Evolutionary conservation across 1,284 basidiomycete genomes (phyloP).

Genomic region (Cutaneotrichosporon daszewskae): DNA sequence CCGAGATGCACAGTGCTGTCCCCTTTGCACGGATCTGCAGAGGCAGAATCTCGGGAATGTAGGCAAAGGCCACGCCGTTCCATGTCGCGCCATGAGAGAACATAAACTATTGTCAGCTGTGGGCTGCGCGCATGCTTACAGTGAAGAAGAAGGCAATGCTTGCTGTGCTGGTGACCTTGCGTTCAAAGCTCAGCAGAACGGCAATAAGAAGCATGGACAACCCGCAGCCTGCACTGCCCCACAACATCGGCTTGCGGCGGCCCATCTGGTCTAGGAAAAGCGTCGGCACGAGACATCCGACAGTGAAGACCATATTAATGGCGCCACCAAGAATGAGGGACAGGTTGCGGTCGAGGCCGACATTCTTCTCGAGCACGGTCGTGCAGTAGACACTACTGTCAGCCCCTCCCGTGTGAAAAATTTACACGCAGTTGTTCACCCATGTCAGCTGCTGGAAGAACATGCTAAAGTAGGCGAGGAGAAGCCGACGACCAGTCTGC

Average conservation of each 20-base stretch:
- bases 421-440: conserved; percentile 38
- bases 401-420: too few relatives aligned
- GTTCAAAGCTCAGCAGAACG: conserved; percentile 20
- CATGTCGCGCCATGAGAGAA: too few relatives aligned
- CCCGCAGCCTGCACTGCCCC: conserved; percentile 24
- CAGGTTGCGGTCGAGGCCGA: conserved; percentile 26
- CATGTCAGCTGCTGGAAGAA: conserved; percentile 48
- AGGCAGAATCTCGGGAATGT: conserved; percentile 15
- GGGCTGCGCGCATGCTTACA: conserved; percentile 14
- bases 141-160: conserved; percentile 23
- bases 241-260: conserved; percentile 33
- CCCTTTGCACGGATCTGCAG: conserved; percentile 22
- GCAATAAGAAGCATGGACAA: conserved; percentile 26
- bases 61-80: too few relatives aligned
- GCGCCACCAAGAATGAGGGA: conserved; percentile 23
- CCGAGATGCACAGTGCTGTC: conserved; percentile 16
- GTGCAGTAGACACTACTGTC: too few relatives aligned
- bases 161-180: conserved; percentile 13
- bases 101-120: too few relatives aligned
- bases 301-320: conserved; percentile 20
- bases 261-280: conserved; percentile 27
- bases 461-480: conserved; percentile 36
- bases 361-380: conserved; percentile 28
- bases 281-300: conserved; percentile 1
- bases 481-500: too few relatives aligned